Evolutionary conservation across 805 yeast species (phyloP), one percentile per base, ranked within the genome.

Genomic region (Candida corydali): DNA sequence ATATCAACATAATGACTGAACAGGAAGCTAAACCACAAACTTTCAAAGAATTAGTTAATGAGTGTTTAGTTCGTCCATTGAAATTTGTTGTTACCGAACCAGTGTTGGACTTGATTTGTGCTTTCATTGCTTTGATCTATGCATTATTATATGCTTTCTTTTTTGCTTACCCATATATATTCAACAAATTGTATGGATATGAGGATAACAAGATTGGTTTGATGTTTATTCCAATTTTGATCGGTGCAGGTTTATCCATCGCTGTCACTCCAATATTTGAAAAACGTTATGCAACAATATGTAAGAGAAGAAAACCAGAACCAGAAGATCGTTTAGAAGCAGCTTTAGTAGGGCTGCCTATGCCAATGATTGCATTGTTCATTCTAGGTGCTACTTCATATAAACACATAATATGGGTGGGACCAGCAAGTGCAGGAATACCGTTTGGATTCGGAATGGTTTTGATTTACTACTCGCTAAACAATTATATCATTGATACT

Each of bases 151-250:
- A 88, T 54, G 96, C 95, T 9, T 88, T 88, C 69, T 88, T 88
- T 78, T 88, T 87, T 64, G 96, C 97, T 0, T 88, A 84, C 63
- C 97, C 97, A 4, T 95, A 82, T 36, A 86, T 88, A 36, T 88
- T 88, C 58, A 74, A 71, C 38, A 83, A 80, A 38, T 70, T 87
- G 37, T 85, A 88, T 52, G 86, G 80, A 32, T 87, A 70, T 61
- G 70, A 80, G 46, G 95, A 86, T 58, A 85, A 86, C 49, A 69
- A 70, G 36, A 78, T 84, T 47, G 96, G 96, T 24, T 65, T 88
- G 49, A 86, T 89, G 95, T 74, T 85, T 49, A 82, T 88, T 51
- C 96, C 96, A 17, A 88, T 88, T 51, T 64, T 88, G 45, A 86
- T 88, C 41, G 97, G 97, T 45, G 96, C 96, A 1, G 59, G 66